These are phyloP conservation scores for Fusarium fujikuroi DNA, from an alignment of 2,329 filamentous ascomycete genomes.

Conservation along the genomic window DNA sequence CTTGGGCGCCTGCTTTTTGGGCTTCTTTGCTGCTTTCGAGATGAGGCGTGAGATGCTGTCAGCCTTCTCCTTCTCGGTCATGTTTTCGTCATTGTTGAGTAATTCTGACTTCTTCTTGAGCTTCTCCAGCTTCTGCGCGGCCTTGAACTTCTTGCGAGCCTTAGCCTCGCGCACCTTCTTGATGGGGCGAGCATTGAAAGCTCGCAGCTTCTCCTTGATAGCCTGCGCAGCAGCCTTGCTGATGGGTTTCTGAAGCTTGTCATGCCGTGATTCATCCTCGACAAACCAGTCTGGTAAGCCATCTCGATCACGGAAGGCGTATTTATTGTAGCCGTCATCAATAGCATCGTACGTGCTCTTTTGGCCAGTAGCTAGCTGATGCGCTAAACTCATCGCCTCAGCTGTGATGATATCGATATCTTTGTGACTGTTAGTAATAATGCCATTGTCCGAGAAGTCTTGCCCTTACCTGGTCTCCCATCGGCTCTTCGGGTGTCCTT, in stretches of 20 bases:
- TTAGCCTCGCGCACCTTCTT: slow-evolving; percentile 99
- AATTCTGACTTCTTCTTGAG: slow-evolving; percentile 96
- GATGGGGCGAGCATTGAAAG: slow-evolving; percentile 94
- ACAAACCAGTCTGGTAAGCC: slow-evolving; percentile 98
- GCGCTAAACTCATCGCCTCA: slow-evolving; percentile 97
- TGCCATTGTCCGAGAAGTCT: neutral
- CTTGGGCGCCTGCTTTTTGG: slow-evolving; percentile 81
- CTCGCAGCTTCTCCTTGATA: slow-evolving; percentile 93
- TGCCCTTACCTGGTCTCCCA: slow-evolving; percentile 66
- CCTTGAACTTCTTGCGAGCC: slow-evolving; percentile 96
- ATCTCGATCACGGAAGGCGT: slow-evolving; percentile 88
- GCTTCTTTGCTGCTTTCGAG: slow-evolving; percentile 85
- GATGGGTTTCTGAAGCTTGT: slow-evolving; percentile 87
- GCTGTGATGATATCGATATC: slow-evolving; percentile 99
- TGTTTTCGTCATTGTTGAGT: slow-evolving; percentile 86
- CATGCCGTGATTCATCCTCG: slow-evolving; percentile 88
- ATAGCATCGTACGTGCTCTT: slow-evolving; percentile 82
- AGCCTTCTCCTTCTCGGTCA: slow-evolving; percentile 97
- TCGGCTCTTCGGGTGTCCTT: slow-evolving; percentile 71
- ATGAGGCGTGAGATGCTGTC: slow-evolving; percentile 84
- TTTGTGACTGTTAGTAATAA: slow-evolving; percentile 26
- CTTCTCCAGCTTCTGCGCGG: slow-evolving; percentile 90
- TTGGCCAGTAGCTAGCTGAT: slow-evolving; percentile 87
- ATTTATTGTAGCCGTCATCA: slow-evolving; percentile 95
- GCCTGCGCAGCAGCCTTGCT: slow-evolving; percentile 88